A percentile compares a stretch with the other conserved stretches of the same genome.
phyloP scores from a whole-genome alignment of 73 alveolate species.

The Chromera velia region DNA sequence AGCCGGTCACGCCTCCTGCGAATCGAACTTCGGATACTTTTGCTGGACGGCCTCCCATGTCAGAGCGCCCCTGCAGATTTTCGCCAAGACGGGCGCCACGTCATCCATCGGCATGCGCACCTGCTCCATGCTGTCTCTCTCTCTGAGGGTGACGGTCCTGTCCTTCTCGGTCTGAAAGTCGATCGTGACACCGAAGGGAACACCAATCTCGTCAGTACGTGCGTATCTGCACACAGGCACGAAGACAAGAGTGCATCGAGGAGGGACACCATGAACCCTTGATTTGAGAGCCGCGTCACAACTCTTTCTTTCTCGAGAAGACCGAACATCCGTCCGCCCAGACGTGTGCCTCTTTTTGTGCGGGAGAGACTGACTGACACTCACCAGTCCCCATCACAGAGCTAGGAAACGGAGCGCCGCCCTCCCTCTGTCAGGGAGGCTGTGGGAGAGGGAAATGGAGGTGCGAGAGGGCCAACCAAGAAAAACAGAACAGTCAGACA shows the following conservation, averaged over 20 bases:
- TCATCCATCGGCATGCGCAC: constrained; percentile 11
- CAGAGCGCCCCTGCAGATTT: no score
- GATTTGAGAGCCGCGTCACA: no score
- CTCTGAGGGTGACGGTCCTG: constrained; percentile 60
- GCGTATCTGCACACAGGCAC: constrained; percentile 60
- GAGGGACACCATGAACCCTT: no score
- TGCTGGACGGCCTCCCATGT: no score
- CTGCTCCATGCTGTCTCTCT: constrained; percentile 60
- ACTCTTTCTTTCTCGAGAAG: constrained; percentile 48
- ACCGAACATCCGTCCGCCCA: neutral
- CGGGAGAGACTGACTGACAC: neutral
- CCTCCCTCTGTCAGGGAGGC: no score
- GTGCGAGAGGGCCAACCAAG: no score
- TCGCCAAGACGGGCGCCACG: neutral
- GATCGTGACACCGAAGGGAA: constrained; percentile 61
- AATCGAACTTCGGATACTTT: no score
- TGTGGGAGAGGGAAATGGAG: no score
- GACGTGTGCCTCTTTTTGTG: neutral
- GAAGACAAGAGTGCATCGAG: constrained; percentile 54
- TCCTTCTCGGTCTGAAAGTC: constrained; percentile 54
- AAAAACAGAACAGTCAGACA: no score
- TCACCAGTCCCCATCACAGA: no score
- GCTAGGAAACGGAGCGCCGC: no score
- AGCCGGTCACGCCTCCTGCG: no score
- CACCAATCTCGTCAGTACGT: constrained; percentile 56